Evolutionary conservation across 352 stramenopile species (phyloP).

Genomic region (Pythium chondricola): DNA sequence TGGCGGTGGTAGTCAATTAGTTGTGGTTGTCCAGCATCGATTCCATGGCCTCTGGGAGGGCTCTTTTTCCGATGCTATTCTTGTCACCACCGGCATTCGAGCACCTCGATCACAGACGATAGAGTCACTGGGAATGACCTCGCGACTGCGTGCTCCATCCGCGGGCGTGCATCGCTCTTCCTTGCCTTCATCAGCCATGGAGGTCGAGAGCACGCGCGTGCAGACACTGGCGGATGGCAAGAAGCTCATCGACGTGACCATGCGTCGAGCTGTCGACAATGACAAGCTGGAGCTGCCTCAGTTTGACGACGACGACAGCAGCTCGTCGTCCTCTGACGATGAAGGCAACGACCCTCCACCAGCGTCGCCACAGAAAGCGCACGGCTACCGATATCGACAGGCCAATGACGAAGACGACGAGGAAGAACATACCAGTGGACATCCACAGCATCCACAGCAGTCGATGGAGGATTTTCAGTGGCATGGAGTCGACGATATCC

Average conservation of each 20-base stretch:
- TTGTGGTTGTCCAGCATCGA: too few relatives aligned
- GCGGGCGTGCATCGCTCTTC: too few relatives aligned
- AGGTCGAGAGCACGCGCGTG: constrained; percentile 43
- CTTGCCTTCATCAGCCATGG: constrained; percentile 26
- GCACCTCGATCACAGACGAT: too few relatives aligned
- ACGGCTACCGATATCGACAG: background rate
- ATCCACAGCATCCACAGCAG: background rate
- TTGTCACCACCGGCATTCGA: too few relatives aligned
- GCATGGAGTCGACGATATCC: constrained; percentile 43
- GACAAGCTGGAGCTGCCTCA: constrained; percentile 48
- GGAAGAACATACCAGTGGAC: constrained; percentile 19
- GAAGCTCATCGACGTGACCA: constrained; percentile 50
- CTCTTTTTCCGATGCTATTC: too few relatives aligned
- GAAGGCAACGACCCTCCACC: background rate
- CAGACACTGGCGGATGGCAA: constrained; percentile 33
- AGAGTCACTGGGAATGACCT: too few relatives aligned
- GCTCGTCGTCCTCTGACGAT: constrained; percentile 28
- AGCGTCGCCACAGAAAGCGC: constrained; percentile 9
- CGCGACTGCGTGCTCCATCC: too few relatives aligned
- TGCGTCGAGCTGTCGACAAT: constrained; percentile 21
- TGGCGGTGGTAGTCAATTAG: too few relatives aligned
- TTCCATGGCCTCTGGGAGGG: too few relatives aligned
- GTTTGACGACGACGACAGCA: constrained; percentile 68
- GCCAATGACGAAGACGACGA: constrained; percentile 15
- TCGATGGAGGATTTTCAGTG: constrained; percentile 26